Conservation (phyloP, 768 basidiomycete species). For the Filobasidium floriforme region DNA sequence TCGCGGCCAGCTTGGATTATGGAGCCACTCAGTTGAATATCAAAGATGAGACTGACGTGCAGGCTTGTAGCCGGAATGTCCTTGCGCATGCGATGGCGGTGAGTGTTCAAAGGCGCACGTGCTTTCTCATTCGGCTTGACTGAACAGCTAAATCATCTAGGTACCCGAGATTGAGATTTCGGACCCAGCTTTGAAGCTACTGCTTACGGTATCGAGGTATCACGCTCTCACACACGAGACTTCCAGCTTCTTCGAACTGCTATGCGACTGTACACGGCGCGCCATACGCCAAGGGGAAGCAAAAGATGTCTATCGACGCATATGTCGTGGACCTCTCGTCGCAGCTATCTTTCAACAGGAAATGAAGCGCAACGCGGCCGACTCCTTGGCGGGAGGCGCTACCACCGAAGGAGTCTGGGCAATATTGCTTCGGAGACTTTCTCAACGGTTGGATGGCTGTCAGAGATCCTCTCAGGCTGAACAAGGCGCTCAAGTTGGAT, state of each 20-base stretch:
- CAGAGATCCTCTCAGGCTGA: background rate
- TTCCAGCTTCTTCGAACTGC: constrained; percentile 3
- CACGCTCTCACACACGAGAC: constrained; percentile 18
- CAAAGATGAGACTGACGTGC: too few species aligned
- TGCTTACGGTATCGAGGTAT: constrained; percentile 1
- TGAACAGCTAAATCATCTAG: too few species aligned
- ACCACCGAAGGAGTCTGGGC: background rate
- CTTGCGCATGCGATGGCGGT: too few species aligned
- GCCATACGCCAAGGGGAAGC: background rate
- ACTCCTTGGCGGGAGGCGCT: background rate
- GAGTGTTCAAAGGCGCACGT: too few species aligned
- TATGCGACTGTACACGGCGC: background rate
- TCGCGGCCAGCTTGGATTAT: background rate
- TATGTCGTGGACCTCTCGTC: background rate
- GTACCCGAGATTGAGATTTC: background rate
- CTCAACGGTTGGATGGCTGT: background rate
- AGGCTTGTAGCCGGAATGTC: too few species aligned
- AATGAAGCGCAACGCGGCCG: background rate
- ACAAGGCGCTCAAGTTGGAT: too few species aligned
- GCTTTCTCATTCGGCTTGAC: too few species aligned
- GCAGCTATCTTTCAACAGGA: background rate
- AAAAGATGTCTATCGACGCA: background rate
- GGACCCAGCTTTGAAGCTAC: background rate
- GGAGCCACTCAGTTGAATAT: background rate
- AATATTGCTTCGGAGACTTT: background rate